Base-by-base conservation (phyloP, 352 stramenopile genomes). In the Phytopythium helicoides region DNA sequence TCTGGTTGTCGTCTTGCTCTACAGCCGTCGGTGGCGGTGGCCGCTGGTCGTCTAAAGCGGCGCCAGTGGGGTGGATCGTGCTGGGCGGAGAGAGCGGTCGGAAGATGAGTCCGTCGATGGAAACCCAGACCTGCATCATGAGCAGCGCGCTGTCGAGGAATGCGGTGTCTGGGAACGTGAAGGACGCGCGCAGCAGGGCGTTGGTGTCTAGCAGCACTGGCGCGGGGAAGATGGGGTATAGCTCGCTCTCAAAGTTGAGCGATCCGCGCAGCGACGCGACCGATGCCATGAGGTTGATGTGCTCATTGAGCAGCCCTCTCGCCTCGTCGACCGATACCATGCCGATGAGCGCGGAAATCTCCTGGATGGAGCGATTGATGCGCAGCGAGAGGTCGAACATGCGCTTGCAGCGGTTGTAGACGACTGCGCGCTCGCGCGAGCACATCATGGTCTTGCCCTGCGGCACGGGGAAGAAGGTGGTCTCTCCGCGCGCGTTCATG, bases 111-210 rank as follows among this genome's bases (percentile, higher is more conserved):
- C 76, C 78, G 47, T 94, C 81, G 47, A 94, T 87, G 0, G 81
- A 92, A 7, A 67, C 76, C 85, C 81, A 94, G 22, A 92, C 62
- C 58, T 94, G 85, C 81, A 94, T 92, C 85, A 94, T 92, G 56
- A 94, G 65, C 6, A 83, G 60, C n/a, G 78, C 71, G 19, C 65
- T 77, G 28, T 84, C 63, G 31, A 88, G 34, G 41, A 94, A 94
- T 9, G 47, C 60, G 6, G 56, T 44, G 25, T 66, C 66, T 1
- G 68, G 31, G 28, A 94, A 87, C 12, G 58, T 52, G 54, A 86
- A 68, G 16, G 78, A 89, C 15, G 77, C 80, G 15, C 81, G 60
- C 26, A 94, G 54, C 12, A 94, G 54, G 18, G 81, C 72, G 49
- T 94, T 94, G 1, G 81, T 75, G 47, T 94, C 85, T 0, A 94